Evolutionary conservation across 163 green algal species (phyloP).

Genomic region (Volvox carteri): DNA sequence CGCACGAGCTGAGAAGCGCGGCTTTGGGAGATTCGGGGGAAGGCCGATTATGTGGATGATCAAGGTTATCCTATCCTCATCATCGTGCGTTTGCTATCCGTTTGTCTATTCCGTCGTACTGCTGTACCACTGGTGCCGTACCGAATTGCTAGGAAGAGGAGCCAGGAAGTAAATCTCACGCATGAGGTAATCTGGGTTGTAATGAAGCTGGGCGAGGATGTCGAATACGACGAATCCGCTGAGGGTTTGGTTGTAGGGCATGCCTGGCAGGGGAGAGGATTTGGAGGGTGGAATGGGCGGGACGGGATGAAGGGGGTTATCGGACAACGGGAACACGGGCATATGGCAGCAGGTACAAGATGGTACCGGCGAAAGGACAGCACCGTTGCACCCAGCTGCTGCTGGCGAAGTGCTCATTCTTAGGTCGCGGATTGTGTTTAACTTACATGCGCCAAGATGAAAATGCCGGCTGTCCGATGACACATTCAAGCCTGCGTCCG

Average conservation of each 20-base stretch:
- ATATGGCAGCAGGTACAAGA: not conserved
- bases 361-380: too few species aligned
- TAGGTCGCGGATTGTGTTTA: not conserved
- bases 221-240: constrained; percentile 14
- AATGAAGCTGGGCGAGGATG: constrained; percentile 36
- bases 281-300: not conserved
- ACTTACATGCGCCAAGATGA: constrained; percentile 39
- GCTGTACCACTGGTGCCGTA: constrained; percentile 10
- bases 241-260: constrained; percentile 47
- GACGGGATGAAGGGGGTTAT: not conserved
- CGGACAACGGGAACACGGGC: not conserved
- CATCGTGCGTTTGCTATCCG: too few species aligned
- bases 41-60: too few species aligned
- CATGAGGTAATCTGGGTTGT: constrained; percentile 6
- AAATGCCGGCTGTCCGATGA: constrained; percentile 16
- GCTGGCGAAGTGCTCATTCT: not conserved
- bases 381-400: too few species aligned
- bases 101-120: too few species aligned
- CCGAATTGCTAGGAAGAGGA: constrained; percentile 40
- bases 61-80: too few species aligned
- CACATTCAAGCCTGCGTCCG: constrained; percentile 19
- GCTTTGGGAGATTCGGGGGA: too few species aligned
- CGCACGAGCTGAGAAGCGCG: too few species aligned
- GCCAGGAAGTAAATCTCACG: constrained; percentile 51
- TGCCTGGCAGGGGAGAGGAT: constrained; percentile 11